Conservation (phyloP, 78 protist genomes). For the Speleostelium caveatum region DNA sequence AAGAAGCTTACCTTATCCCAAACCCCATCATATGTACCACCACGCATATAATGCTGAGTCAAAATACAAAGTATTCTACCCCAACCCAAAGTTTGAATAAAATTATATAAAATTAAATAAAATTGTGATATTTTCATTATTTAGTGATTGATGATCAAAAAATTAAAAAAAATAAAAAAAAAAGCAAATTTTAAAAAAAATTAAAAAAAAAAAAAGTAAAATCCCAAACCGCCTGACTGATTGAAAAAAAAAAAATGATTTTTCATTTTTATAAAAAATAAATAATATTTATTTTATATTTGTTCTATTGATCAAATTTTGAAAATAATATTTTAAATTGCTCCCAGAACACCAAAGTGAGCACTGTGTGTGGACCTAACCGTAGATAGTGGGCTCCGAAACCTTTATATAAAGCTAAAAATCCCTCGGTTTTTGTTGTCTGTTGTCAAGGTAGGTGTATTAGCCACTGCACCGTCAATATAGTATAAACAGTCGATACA, state of each 20-base stretch:
- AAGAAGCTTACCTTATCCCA: constrained; percentile 13
- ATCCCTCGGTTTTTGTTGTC: constrained; percentile 53
- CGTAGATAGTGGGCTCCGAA: constrained; percentile 67
- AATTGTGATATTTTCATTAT: background rate
- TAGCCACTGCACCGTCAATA: too few species aligned
- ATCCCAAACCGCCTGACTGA: too few species aligned
- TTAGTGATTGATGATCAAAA: too few species aligned
- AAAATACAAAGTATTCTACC: constrained; percentile 35
- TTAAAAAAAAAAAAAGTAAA: too few species aligned
- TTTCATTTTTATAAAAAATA: too few species aligned
- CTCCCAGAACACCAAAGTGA: constrained; percentile 70
- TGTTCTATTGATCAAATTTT: background rate
- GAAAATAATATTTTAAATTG: constrained; percentile 47
- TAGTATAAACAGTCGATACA: too few species aligned
- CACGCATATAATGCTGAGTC: constrained; percentile 6
- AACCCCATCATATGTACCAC: constrained; percentile 16
- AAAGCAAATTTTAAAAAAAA: too few species aligned
- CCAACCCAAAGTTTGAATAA: constrained; percentile 69
- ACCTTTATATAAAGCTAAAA: constrained; percentile 61
- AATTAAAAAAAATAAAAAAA: too few species aligned
- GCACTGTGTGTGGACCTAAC: constrained; percentile 64
- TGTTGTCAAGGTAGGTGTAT: too few species aligned
- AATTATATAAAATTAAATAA: constrained; percentile 62
- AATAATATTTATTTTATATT: too few species aligned
- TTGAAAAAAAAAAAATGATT: background rate